Evolutionary conservation across 108 stramenopile species (phyloP).

Genomic region (Aureococcus anophagefferens): DNA sequence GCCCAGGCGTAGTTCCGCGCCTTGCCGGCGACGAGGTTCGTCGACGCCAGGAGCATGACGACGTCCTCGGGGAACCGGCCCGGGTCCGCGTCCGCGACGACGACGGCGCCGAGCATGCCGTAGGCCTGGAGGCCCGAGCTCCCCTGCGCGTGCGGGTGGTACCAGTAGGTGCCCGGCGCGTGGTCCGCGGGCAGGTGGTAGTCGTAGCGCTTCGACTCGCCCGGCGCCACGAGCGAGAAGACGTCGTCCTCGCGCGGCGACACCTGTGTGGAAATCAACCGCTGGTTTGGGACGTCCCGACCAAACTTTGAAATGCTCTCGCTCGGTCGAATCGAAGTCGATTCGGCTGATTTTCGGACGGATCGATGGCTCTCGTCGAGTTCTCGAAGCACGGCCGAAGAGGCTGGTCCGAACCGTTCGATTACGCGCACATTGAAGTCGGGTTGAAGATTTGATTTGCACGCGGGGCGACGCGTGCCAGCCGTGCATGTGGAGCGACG

Average conservation of each 20-base stretch:
- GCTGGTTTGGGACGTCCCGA: too few species aligned
- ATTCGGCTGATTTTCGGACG: too few species aligned
- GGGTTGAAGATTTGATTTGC: too few species aligned
- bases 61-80: too few species aligned
- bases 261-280: too few species aligned
- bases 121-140: conserved; percentile 6
- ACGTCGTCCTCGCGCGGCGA: conserved; percentile 12
- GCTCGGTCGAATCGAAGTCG: too few species aligned
- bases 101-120: conserved; percentile 8
- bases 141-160: conserved; percentile 16
- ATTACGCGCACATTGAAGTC: too few species aligned
- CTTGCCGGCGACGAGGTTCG: not conserved
- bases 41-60: too few species aligned
- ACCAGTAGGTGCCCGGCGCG: conserved; percentile 14
- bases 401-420: too few species aligned
- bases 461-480: conserved; percentile 17
- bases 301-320: too few species aligned
- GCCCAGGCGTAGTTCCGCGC: not conserved
- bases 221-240: conserved; percentile 4
- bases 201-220: not conserved
- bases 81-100: conserved; percentile 6
- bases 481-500: conserved; percentile 15
- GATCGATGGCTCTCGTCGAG: too few species aligned
- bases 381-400: too few species aligned
- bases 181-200: conserved; percentile 16